Evolutionary conservation across 495 filamentous ascomycete species (phyloP).

Genomic region (Tuber aestivum): DNA sequence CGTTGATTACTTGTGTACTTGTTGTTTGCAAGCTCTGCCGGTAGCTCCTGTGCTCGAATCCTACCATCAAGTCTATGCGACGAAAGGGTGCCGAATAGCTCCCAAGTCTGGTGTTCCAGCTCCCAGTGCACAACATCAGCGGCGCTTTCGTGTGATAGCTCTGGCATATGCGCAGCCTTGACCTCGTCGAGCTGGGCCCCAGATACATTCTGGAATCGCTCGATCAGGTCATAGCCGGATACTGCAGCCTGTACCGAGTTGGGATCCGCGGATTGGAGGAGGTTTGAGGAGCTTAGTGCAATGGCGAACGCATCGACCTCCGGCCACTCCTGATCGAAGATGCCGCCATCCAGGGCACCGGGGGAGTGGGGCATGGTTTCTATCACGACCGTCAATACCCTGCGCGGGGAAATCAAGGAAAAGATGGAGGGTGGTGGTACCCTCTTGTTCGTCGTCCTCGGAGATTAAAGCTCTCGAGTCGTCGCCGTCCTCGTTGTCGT

Average conservation of each 20-base stretch:
- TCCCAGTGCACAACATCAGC: constrained; percentile 49
- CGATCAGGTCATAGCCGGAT: constrained; percentile 31
- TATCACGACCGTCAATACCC: constrained; percentile 22
- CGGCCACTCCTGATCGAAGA: constrained; percentile 17
- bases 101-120: constrained; percentile 79
- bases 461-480: constrained; percentile 30
- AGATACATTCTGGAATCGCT: constrained; percentile 32
- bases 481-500: constrained; percentile 39
- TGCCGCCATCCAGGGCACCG: constrained; percentile 17
- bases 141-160: constrained; percentile 35
- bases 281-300: constrained; percentile 54
- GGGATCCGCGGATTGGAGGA: constrained; percentile 21
- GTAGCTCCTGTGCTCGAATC: constrained; percentile 27
- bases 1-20: constrained; percentile 41
- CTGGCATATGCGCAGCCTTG: constrained; percentile 40
- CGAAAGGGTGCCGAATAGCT: constrained; percentile 61
- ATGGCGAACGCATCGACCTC: constrained; percentile 64
- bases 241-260: constrained; percentile 8
- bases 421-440: constrained; percentile 16
- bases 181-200: constrained; percentile 41
- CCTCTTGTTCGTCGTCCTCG: constrained; percentile 34
- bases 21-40: constrained; percentile 54
- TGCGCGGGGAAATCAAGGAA: constrained; percentile 4
- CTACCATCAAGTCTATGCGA: constrained; percentile 48
- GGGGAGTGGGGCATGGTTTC: constrained; percentile 29